Evolutionary conservation across 2,329 filamentous ascomycete species (phyloP).

Genomic region (Nemania diffusa): DNA sequence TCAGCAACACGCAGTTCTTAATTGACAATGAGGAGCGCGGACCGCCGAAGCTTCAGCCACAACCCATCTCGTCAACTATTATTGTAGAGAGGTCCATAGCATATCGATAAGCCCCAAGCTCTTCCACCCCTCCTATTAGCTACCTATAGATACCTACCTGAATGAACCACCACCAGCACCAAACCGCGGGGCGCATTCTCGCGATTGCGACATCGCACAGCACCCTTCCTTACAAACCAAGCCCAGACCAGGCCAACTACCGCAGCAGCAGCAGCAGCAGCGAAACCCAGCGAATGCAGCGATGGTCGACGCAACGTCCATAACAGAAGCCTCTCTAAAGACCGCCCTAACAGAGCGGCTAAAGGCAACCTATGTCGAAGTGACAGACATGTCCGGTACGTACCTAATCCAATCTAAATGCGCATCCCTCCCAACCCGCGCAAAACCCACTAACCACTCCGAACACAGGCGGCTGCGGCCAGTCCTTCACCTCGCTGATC

Average conservation of each 20-base stretch:
- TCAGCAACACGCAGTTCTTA: conserved; percentile 13
- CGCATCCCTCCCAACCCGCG: not conserved
- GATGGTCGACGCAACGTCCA: conserved; percentile 67
- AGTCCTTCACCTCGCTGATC: conserved; percentile 68
- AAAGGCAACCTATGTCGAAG: conserved; percentile 81
- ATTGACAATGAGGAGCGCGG: too few relatives aligned
- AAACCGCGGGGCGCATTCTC: conserved; percentile 28
- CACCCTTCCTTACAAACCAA: not conserved
- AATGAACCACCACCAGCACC: conserved; percentile 5
- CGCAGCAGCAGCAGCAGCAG: not conserved
- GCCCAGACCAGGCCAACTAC: not conserved
- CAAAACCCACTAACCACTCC: not conserved
- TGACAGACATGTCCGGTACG: conserved; percentile 90
- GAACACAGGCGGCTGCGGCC: conserved; percentile 66
- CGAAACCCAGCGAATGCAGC: not conserved
- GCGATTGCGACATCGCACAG: conserved; percentile 27
- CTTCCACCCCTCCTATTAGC: not conserved
- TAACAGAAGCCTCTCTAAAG: conserved; percentile 79
- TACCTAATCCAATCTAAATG: not conserved
- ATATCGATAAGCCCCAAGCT: conserved; percentile 30
- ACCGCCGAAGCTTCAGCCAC: conserved; percentile 23
- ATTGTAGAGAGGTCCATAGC: not conserved
- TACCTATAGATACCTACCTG: too few relatives aligned
- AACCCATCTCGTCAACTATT: not conserved
- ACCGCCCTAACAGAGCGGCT: conserved; percentile 75